Evolutionary conservation across 441 rosid genomes (phyloP).

Genomic region (Jatropha podagrica): DNA sequence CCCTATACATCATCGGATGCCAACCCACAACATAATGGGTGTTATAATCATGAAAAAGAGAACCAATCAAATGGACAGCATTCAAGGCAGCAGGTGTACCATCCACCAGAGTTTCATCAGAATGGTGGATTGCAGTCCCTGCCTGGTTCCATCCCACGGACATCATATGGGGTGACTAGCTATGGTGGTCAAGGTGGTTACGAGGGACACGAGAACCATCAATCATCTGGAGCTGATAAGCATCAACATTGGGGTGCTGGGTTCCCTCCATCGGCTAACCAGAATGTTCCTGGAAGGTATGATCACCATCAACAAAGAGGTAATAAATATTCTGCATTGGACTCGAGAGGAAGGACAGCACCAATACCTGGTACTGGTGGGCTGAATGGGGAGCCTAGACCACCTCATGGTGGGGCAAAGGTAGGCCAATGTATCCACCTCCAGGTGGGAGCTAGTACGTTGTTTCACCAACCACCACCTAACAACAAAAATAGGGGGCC

Average conservation of each 20-base stretch:
- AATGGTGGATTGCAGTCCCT: conserved; percentile 34
- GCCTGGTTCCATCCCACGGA: no score
- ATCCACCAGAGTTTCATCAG: conserved; percentile 29
- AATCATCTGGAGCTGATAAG: conserved; percentile 32
- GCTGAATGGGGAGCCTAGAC: background rate
- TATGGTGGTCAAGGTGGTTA: conserved; percentile 30
- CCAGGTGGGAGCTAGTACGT: conserved; percentile 9
- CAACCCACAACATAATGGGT: conserved; percentile 18
- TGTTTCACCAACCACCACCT: background rate
- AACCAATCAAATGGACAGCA: conserved; percentile 27
- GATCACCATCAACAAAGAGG: conserved; percentile 40
- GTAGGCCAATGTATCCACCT: conserved; percentile 16
- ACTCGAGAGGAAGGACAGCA: conserved; percentile 29
- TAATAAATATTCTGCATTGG: conserved; percentile 39
- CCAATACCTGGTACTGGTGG: conserved; percentile 14
- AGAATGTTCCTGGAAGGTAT: conserved; percentile 32
- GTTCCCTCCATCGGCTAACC: conserved; percentile 38
- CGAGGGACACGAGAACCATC: conserved; percentile 34
- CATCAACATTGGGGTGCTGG: conserved; percentile 40
- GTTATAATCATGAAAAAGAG: conserved; percentile 31
- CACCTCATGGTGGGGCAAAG: conserved; percentile 17
- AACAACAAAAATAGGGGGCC: conserved; percentile 16
- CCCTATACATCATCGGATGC: conserved; percentile 20
- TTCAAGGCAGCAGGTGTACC: conserved; percentile 20
- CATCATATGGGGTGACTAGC: no score